Percentiles rank a stretch among this genome's conserved stretches.
Evolutionary conservation across 2,329 filamentous ascomycete genomes (phyloP).

Genomic region (Pseudogymnoascus sp.): DNA sequence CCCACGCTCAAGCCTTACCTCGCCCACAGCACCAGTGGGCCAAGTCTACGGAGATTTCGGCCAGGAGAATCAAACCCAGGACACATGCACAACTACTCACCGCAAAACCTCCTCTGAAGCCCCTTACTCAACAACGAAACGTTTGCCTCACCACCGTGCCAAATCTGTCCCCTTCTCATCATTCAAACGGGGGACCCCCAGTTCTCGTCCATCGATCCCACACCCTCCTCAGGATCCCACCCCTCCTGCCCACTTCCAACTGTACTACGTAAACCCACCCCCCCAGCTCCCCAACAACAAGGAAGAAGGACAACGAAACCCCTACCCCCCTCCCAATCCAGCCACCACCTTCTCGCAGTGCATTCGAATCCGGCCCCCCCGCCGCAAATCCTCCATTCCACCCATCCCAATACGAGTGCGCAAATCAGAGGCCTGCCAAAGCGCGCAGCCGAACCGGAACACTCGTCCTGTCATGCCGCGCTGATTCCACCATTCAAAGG

Average conservation of each 20-base stretch:
- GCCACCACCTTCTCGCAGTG: neutral
- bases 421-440: neutral
- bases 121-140: neutral
- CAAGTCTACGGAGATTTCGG: neutral
- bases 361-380: neutral
- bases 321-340: neutral
- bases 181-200: neutral
- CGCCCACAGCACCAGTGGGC: neutral
- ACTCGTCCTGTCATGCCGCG: neutral
- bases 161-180: neutral
- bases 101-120: neutral
- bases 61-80: neutral
- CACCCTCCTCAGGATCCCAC: neutral
- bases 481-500: neutral
- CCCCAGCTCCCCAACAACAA: neutral
- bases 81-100: neutral
- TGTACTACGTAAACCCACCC: neutral
- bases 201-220: neutral
- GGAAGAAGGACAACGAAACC: neutral
- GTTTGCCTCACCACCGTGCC: neutral
- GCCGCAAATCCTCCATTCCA: neutral
- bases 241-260: neutral
- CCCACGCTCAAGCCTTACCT: neutral
- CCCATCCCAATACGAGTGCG: neutral
- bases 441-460: neutral